These are phyloP conservation scores for Citrus trifoliata DNA, from an alignment of 345 rosid species.

Conservation along the genomic window DNA sequence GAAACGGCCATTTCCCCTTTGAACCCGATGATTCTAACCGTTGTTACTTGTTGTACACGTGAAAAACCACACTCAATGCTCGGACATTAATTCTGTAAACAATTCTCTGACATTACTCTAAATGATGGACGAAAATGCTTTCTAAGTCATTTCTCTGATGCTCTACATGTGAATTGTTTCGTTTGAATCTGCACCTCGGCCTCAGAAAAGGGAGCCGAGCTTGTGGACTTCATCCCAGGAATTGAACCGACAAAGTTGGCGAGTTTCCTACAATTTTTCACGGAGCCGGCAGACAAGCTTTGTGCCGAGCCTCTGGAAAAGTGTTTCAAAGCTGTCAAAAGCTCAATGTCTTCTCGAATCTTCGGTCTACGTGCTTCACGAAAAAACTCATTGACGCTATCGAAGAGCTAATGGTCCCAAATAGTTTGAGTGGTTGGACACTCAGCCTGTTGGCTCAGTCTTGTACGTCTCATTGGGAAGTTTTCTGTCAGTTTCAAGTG, in stretches of 20 bases:
- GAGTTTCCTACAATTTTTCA: background rate
- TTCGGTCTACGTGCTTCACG: slow-evolving; percentile 33
- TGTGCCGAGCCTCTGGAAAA: background rate
- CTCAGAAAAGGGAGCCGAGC: slow-evolving; percentile 28
- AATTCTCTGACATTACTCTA: no score
- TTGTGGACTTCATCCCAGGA: slow-evolving; percentile 37
- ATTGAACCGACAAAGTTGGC: slow-evolving; percentile 16
- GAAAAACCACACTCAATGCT: no score
- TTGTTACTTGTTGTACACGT: no score
- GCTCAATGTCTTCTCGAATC: slow-evolving; percentile 30
- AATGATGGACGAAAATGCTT: no score
- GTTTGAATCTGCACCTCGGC: background rate
- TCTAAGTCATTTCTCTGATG: no score
- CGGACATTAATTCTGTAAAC: no score
- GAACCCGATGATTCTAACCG: no score
- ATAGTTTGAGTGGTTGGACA: slow-evolving; percentile 22
- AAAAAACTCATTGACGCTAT: slow-evolving; percentile 15
- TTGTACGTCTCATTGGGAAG: slow-evolving; percentile 33
- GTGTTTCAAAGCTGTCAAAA: background rate
- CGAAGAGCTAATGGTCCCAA: background rate
- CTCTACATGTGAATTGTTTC: background rate
- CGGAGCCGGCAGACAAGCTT: background rate
- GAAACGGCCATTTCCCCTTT: no score
- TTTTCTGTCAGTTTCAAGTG: slow-evolving; percentile 20
- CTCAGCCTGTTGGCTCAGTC: slow-evolving; percentile 24